phyloP scores from a whole-genome alignment of 2,329 filamentous ascomycete species.

The Penicillium verrucosum region DNA sequence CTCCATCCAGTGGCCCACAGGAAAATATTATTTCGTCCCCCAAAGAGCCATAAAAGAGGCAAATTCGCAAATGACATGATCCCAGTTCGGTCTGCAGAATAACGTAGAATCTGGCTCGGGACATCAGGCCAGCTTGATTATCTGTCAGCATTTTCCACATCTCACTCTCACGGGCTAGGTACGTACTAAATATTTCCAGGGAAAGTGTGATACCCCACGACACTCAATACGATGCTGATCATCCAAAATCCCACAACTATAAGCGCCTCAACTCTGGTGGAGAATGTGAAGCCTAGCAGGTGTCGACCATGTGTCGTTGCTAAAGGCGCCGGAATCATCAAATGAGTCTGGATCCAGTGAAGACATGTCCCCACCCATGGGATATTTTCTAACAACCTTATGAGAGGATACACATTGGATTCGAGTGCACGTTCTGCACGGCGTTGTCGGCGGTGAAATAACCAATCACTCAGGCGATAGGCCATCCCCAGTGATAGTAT shows the following conservation, averaged over 20 bases:
- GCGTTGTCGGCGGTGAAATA: conserved; percentile 15
- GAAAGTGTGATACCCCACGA: conserved; percentile 46
- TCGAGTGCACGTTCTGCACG: not conserved
- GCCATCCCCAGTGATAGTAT: conserved; percentile 37
- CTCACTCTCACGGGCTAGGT: not conserved
- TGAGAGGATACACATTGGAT: conserved; percentile 4
- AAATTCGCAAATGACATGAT: conserved; percentile 63
- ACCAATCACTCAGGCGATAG: conserved; percentile 27
- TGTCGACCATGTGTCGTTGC: conserved; percentile 39
- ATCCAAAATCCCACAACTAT: conserved; percentile 46
- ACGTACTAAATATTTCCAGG: conserved; percentile 49
- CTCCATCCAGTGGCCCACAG: conserved; percentile 68
- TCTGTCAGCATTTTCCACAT: conserved; percentile 2
- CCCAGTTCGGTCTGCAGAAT: conserved; percentile 62
- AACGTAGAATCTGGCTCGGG: conserved; percentile 48
- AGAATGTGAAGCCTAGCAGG: conserved; percentile 46
- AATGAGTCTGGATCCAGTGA: conserved; percentile 37
- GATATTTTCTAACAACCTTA: not conserved
- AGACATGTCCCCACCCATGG: conserved; percentile 10
- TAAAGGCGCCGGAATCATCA: conserved; percentile 46
- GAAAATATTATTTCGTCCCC: conserved; percentile 63
- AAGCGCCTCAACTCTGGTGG: conserved; percentile 48
- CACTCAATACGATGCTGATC: conserved; percentile 45
- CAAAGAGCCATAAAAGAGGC: conserved; percentile 64
- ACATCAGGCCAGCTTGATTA: conserved; percentile 27